phyloP scores from a whole-genome alignment of 2,329 filamentous ascomycete genomes.

The Podosphaera leucotricha region DNA sequence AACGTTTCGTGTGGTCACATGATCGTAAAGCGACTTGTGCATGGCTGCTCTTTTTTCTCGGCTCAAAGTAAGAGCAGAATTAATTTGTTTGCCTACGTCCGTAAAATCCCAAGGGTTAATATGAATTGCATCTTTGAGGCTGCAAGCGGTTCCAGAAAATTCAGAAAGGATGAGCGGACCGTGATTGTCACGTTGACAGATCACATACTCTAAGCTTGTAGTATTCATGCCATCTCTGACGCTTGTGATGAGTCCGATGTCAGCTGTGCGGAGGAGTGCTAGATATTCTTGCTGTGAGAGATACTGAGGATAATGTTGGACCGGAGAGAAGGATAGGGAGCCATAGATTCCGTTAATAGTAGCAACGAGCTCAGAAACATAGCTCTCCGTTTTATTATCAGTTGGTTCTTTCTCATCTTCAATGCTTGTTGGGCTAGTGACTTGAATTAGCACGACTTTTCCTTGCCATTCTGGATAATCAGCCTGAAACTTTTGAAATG shows the following conservation, averaged over 20 bases:
- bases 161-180: conserved; percentile 85
- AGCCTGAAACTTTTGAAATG: conserved; percentile 79
- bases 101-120: conserved; percentile 91
- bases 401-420: conserved; percentile 56
- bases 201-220: conserved; percentile 79
- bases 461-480: conserved; percentile 79
- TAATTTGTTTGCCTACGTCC: conserved; percentile 63
- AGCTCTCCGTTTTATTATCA: conserved; percentile 61
- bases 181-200: conserved; percentile 70
- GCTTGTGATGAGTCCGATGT: conserved; percentile 85
- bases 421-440: conserved; percentile 67
- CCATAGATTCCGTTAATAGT: conserved; percentile 83
- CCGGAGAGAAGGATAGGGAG: conserved; percentile 67
- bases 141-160: conserved; percentile 84
- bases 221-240: conserved; percentile 97
- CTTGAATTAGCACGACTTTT: conserved; percentile 81
- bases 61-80: conserved; percentile 58
- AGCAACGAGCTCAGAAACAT: conserved; percentile 75
- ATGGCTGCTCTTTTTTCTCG: conserved; percentile 39
- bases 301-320: conserved; percentile 89
- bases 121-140: conserved; percentile 64
- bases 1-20: conserved; percentile 69
- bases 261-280: conserved; percentile 68
- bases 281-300: conserved; percentile 80
- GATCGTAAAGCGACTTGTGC: conserved; percentile 54